phyloP scores from a whole-genome alignment of 2,329 filamentous ascomycete species.

The Fusarium setosum region DNA sequence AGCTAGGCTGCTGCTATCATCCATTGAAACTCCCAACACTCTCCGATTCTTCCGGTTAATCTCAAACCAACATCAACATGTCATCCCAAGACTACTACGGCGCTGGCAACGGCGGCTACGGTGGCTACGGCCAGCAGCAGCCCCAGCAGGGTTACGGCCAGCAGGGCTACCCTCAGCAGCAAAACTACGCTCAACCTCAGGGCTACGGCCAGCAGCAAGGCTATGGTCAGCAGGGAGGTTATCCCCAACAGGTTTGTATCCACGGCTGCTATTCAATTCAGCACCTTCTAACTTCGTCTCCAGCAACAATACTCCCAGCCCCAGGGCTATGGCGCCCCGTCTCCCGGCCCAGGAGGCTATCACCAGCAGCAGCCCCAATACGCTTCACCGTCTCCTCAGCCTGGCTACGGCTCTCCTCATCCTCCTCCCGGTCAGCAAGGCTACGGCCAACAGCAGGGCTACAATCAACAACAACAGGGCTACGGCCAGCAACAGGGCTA shows the following conservation, averaged over 20 bases:
- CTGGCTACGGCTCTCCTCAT: constrained; percentile 36
- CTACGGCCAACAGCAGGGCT: constrained; percentile 34
- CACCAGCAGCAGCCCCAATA: constrained; percentile 38
- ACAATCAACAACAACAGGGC: no score
- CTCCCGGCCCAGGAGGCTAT: constrained; percentile 22
- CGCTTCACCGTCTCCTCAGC: constrained; percentile 39
- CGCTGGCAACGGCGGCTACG: constrained; percentile 40
- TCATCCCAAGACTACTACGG: constrained; percentile 54
- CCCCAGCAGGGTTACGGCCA: constrained; percentile 28
- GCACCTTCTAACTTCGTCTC: not conserved
- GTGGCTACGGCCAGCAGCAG: constrained; percentile 36
- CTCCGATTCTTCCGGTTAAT: not conserved
- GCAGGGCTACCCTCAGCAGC: constrained; percentile 39
- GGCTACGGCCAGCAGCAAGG: constrained; percentile 33
- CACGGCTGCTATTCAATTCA: not conserved
- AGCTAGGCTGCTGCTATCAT: not conserved
- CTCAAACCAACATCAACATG: constrained; percentile 47
- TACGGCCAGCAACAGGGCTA: constrained; percentile 29
- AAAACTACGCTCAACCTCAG: constrained; percentile 25
- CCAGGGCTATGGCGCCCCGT: constrained; percentile 26
- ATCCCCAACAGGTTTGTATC: constrained; percentile 42
- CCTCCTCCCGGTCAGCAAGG: constrained; percentile 40
- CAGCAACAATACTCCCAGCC: constrained; percentile 39
- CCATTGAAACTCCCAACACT: constrained; percentile 5
- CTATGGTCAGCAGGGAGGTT: constrained; percentile 31